Conservation (phyloP, 1,284 basidiomycete species). For the Ceratobasidium sp. region DNA sequence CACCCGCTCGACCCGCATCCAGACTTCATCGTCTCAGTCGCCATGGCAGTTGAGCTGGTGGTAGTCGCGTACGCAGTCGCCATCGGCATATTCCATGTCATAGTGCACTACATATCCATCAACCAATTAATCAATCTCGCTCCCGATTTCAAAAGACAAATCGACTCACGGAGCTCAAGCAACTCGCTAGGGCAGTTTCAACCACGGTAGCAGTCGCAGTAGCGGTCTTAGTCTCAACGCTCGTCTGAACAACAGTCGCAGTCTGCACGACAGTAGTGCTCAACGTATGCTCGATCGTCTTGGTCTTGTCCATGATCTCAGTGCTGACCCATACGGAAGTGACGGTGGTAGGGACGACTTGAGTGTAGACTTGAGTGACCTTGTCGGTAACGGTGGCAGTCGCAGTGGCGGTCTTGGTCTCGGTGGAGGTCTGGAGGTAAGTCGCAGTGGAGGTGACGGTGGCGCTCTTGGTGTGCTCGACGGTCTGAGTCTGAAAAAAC, state of each 20-base stretch:
- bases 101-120: conserved; percentile 20
- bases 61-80: conserved; percentile 5
- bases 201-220: conserved; percentile 46
- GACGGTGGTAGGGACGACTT: conserved; percentile 35
- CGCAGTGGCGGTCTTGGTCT: conserved; percentile 42
- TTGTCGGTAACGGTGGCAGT: conserved; percentile 30
- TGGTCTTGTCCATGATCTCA: conserved; percentile 40
- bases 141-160: not conserved
- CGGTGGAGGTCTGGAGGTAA: conserved; percentile 47
- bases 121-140: not conserved
- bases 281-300: conserved; percentile 32
- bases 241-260: conserved; percentile 42
- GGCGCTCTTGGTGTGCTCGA: conserved; percentile 45
- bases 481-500: conserved; percentile 42
- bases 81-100: conserved; percentile 26
- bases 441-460: conserved; percentile 47
- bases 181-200: conserved; percentile 42
- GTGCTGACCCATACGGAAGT: conserved; percentile 40
- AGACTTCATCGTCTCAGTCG: not conserved
- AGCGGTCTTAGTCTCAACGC: conserved; percentile 36
- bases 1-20: conserved; percentile 22
- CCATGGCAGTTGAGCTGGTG: conserved; percentile 11
- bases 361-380: conserved; percentile 32
- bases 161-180: conserved; percentile 41
- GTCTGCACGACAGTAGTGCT: conserved; percentile 6